Conservation (phyloP, 2,329 filamentous ascomycete species). For the Rugonectria rugulosa region DNA sequence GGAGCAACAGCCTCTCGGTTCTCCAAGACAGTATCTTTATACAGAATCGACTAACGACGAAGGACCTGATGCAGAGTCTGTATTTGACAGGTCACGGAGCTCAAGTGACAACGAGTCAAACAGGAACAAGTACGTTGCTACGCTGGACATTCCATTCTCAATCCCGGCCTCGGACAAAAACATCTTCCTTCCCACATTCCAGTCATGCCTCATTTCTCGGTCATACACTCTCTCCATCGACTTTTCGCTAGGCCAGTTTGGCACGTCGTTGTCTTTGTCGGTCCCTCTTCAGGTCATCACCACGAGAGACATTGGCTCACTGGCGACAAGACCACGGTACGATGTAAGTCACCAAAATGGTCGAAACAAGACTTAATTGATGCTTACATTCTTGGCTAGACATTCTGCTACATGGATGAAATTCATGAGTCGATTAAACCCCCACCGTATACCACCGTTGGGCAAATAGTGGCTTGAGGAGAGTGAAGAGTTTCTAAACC, state of each 20-base stretch:
- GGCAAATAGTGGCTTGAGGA: background rate
- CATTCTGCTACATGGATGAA: background rate
- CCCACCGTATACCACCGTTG: background rate
- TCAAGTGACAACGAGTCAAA: background rate
- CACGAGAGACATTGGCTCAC: background rate
- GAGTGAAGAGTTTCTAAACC: no score
- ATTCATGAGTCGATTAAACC: background rate
- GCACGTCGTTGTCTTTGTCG: slow-evolving; percentile 9
- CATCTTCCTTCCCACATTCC: slow-evolving; percentile 26
- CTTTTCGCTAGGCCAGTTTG: slow-evolving; percentile 1
- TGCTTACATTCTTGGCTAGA: background rate
- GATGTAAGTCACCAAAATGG: background rate
- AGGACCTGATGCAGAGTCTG: no score
- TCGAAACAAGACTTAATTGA: background rate
- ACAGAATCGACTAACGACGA: background rate
- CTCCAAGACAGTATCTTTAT: background rate
- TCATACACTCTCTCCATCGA: slow-evolving; percentile 18
- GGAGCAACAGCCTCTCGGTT: background rate
- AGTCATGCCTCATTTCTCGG: slow-evolving; percentile 29
- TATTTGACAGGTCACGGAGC: no score
- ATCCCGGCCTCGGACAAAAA: slow-evolving; percentile 21
- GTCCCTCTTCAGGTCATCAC: slow-evolving; percentile 24
- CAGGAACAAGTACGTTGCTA: slow-evolving; percentile 7
- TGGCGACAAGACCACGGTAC: background rate
- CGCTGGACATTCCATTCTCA: slow-evolving; percentile 6